Base-by-base conservation (phyloP, 139 green algal genomes). In the Chlamydomonas sphaeroides region DNA sequence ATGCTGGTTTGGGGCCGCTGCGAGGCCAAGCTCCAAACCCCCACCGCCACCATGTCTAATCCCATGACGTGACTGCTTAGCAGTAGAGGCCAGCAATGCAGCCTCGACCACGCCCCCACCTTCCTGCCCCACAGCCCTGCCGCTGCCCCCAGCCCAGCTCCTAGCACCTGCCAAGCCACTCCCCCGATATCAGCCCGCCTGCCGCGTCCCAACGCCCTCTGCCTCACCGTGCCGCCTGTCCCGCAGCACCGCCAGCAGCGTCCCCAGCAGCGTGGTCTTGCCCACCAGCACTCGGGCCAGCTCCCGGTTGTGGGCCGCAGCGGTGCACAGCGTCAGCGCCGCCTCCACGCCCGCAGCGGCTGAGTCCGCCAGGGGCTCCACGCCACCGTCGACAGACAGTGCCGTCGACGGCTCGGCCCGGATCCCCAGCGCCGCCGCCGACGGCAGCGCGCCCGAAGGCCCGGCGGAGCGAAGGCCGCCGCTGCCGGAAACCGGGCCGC, bases 181-280 rank as follows among this genome's bases (percentile, higher is more conserved):
- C n/a, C n/a, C n/a, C n/a, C n/a, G n/a, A n/a, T n/a, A n/a, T n/a
- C n/a, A n/a, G n/a, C n/a, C n/a, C n/a, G n/a, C n/a, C n/a, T n/a
- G n/a, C n/a, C n/a, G n/a, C n/a, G n/a, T n/a, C n/a, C n/a, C n/a
- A n/a, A n/a, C n/a, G n/a, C n/a, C n/a, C n/a, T n/a, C 45, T 53
- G 11, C 11, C 75, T 8, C 75, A 84, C 77, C 77, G 14, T 48
- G 3, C 33, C 65, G 17, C 26, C 65, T 33, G 42, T 79, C 79
- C 56, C 69, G 41, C 42, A 85, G 79, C 41, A 70, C 57, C 21
- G 68, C 79, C 79, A 85, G 56, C 56, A 85, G 42, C 4, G 68
- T 86, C 51, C 69, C 45, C 49, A 86, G 61, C 65, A 86, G 48
- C 30, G 81, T 70, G 28, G 81, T 86, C 71, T 86, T 86, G n/a